Evolutionary conservation across 2,329 filamentous ascomycete genomes (phyloP), one percentile per base, ranked within the genome.

Genomic region (Trichoderma atroviride): DNA sequence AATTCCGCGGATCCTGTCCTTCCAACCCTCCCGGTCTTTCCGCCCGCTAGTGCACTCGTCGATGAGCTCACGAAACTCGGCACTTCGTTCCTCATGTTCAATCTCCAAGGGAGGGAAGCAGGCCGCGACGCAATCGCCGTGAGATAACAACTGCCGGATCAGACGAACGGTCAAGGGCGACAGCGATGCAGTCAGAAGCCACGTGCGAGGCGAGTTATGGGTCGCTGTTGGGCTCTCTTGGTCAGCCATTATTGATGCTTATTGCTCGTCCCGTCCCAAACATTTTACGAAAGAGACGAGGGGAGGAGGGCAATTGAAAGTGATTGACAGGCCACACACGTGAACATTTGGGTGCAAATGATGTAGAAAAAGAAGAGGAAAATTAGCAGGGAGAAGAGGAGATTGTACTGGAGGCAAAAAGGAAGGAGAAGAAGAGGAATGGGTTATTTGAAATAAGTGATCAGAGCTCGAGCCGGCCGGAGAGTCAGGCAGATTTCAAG

Each of bases 101-200:
- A 94, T 90, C 79, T 96, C 92, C 62, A 87, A 83, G 3, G 93
- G 91, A 59, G 92, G 89, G 40, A 97, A 85, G 66, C 94, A 96
- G 5, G 93, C 92, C 59, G 95, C 91, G 58, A 97, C 91, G 78
- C 91, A 94, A 80, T 98, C 96, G 60, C 96, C 95, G 80, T 97
- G 94, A n/a, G 89, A 88, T 59, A 98, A 89, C 55, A 97, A 86
- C 74, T 93, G 88, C 67, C 91, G 89, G 66, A 93, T 92, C 69
- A 97, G 86, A 57, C 92, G 91, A 70, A 97, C 91, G 66, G 91
- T 91, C 72, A 97, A 87, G 14, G 95, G 93, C 43, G 93, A 95
- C 70, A 95, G 88, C 40, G 93, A 92, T 70, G 92, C 91, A 13
- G 94, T 97, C 73, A 99, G 84, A 77, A 99, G 90, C 96, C 96